Evolutionary conservation across 371 early-diverging fungal genomes (phyloP).

Genomic region (Mucor piriformis): DNA sequence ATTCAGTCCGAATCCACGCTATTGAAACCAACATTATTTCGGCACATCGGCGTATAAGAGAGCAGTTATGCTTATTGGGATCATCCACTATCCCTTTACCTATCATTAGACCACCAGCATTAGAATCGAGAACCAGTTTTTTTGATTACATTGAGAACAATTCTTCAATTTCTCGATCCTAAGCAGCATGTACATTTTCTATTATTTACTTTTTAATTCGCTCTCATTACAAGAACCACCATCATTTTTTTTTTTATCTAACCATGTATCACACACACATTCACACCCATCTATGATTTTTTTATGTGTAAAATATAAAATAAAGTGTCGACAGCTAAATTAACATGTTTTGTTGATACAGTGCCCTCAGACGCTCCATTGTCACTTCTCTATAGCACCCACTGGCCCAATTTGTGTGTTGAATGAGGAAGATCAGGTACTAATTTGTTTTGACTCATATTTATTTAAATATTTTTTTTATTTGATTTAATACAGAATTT

Average conservation of each 20-base stretch:
- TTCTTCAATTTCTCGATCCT: not conserved
- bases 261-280: too few species aligned
- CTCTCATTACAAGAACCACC: too few species aligned
- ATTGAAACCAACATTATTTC: constrained; percentile 35
- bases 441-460: too few species aligned
- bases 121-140: not conserved
- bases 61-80: constrained; percentile 31
- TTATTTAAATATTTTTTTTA: not conserved
- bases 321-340: too few species aligned
- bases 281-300: too few species aligned
- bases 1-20: constrained; percentile 31
- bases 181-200: not conserved
- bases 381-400: too few species aligned
- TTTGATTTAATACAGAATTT: constrained; percentile 3
- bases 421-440: too few species aligned
- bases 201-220: not conserved
- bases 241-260: too few species aligned
- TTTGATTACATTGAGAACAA: not conserved
- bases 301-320: too few species aligned
- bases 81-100: constrained; percentile 5
- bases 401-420: too few species aligned
- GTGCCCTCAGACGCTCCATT: too few species aligned
- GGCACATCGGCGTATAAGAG: constrained; percentile 41
- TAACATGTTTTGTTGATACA: too few species aligned
- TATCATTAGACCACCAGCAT: not conserved